Evolutionary conservation across 176 grass and related monocot genomes (phyloP), one percentile per base, ranked within the genome.

Genomic region (Rhipidocladum racemiflorum): DNA sequence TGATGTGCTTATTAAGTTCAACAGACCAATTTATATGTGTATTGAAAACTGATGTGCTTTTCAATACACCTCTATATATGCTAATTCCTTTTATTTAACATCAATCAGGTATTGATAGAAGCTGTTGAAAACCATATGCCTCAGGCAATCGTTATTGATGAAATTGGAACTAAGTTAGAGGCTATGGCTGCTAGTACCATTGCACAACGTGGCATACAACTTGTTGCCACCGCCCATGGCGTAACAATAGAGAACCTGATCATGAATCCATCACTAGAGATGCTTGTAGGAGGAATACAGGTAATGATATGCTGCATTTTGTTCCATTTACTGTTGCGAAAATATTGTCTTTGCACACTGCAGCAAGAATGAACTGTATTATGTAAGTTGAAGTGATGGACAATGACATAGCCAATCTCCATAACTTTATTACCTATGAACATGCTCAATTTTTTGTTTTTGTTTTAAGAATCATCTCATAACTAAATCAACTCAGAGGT

Each of bases 111-210:
- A 40, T 76, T 98, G 72, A 93, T 97, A 85, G 95, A 94, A 89
- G 95, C 95, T 63, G 95, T 97, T 24, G 95, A 97, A 80, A 94
- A 97, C 44, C 95, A 97, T 72, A 97, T 97, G 95, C 92, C 95
- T 24, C 92, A 94, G 72, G 92, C 91, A 69, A 97, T 97, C 28
- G 90, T 92, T 74, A 97, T 97, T 42, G 95, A 97, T 89, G 95
- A 94, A 89, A 97, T 92, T 83, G 95, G 95, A 85, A 97, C 92
- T 17, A 92, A 93, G 48, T 72, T 95, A 72, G 92, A 98, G 83
- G 92, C 92, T 76, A 63, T 95, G 82, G 92, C 95, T 74, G 95
- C 95, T 75, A 95, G 86, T 65, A 98, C 95, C 62, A 95, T 98
- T 82, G 95, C 95, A 72, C 95, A 98, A 69, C 82, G 92, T 12